Percentiles rank a stretch among this genome's conserved stretches.
phyloP scores from a whole-genome alignment of 139 green algal genomes.

The Medakamo hakoo region DNA sequence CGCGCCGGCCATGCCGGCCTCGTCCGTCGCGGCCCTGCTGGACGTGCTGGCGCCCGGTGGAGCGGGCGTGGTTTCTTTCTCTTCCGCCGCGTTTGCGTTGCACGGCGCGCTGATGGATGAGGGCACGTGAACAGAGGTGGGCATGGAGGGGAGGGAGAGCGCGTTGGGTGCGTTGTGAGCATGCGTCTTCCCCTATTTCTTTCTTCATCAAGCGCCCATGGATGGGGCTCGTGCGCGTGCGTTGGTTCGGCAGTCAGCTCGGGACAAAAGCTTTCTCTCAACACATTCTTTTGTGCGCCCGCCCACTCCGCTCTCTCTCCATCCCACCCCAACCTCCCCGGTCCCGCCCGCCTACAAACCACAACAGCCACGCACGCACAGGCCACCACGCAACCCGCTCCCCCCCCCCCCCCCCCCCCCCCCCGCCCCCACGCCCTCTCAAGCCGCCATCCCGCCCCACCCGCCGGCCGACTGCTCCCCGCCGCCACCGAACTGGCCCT shows the following conservation, averaged over 20 bases:
- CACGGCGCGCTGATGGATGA: background rate
- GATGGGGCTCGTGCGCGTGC: no score
- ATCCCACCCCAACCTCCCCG: background rate
- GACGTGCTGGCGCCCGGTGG: background rate
- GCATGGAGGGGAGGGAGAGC: background rate
- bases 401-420: no score
- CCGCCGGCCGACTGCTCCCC: background rate
- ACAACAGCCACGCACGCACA: background rate
- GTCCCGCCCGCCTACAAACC: background rate
- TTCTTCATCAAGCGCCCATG: no score
- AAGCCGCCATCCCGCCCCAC: background rate
- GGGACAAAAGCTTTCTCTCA: no score
- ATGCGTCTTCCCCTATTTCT: background rate
- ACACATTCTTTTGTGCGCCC: no score
- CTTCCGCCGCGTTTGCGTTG: background rate
- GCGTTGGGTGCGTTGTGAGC: background rate
- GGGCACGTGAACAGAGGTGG: background rate
- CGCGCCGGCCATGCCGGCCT: background rate
- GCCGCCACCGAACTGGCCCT: background rate
- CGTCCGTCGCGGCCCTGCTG: background rate
- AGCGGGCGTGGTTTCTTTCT: background rate
- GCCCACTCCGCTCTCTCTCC: no score
- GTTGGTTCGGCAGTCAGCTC: no score
- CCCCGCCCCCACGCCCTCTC: background rate
- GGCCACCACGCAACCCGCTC: no score